Evolutionary conservation across 2,329 filamentous ascomycete species (phyloP), one percentile per base, ranked within the genome.

Genomic region (Endothia cerciana): DNA sequence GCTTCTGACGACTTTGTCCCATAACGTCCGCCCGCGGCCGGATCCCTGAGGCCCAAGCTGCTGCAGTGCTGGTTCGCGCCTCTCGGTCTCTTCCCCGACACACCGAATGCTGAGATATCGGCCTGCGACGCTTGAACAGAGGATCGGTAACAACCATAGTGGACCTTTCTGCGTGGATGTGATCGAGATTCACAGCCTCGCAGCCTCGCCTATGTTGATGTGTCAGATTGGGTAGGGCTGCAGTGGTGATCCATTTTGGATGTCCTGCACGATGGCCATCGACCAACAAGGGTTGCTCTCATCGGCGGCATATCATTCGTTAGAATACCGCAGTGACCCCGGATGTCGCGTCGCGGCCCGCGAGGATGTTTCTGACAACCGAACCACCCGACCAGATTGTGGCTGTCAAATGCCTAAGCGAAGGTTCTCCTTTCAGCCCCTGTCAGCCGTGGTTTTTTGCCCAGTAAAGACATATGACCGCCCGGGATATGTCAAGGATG

Each of bases 281-380:
- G 55, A 49, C 43, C 1, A 55, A 38, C 4, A 33, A 60, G 58
- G 55, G 19, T 22, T 13, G 17, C 40, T 19, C 25, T 25, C 40
- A 66, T 66, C 65, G 65, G 62, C 8, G 28, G 43, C 36, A 17
- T 11, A 43, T 25, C 51, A 66, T 66, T 66, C 57, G 65, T 57
- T 36, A 11, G 38, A 22, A 22, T 40, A 33, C n/a, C 11, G 25
- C 55, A 17, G n/a, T 17, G 22, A 33, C 33, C 33, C 36, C 22
- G 33, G 25, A 28, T 25, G 15, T 51, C 47, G 22, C 43, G 49
- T 49, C 65, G 56, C 57, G 40, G 41, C 43, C 38, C 56, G 49
- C 38, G 33, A 47, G 33, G 59, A 43, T 60, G 13, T 57, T 40
- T 33, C 53, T 64, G 57, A 63, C 61, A 63, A 28, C 38, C 33